Percentiles rank a stretch among this genome's conserved stretches.
Conservation (phyloP, 805 yeast genomes). For the Hagleromyces aurorensis region DNA sequence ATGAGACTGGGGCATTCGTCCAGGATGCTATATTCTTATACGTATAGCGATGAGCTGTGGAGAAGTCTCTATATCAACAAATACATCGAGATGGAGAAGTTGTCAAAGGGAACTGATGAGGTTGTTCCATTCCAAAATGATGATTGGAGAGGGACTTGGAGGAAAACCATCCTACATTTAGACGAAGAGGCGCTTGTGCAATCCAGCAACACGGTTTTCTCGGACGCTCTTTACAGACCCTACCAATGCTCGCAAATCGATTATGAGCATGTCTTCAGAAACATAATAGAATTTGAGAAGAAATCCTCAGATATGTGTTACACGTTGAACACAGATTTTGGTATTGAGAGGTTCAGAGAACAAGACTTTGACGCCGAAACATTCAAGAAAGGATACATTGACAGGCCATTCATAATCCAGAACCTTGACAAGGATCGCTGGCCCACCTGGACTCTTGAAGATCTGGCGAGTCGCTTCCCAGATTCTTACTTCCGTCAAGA, state of each 20-base stretch:
- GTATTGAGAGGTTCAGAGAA: slow-evolving; percentile 50
- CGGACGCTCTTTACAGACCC: slow-evolving; percentile 76
- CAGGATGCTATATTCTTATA: slow-evolving; percentile 59
- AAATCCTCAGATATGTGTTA: slow-evolving; percentile 17
- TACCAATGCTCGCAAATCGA: slow-evolving; percentile 71
- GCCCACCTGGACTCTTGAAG: slow-evolving; percentile 58
- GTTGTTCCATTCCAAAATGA: slow-evolving; percentile 25
- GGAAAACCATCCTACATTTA: slow-evolving; percentile 46
- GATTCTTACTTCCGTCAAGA: slow-evolving; percentile 70
- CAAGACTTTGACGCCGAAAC: slow-evolving; percentile 33
- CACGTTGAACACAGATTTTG: slow-evolving; percentile 19
- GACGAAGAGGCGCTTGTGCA: slow-evolving; percentile 39
- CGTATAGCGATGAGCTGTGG: slow-evolving; percentile 79
- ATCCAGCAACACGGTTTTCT: slow-evolving; percentile 47
- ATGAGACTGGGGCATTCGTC: slow-evolving; percentile 50
- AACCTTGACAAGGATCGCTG: slow-evolving; percentile 34
- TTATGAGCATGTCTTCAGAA: slow-evolving; percentile 42
- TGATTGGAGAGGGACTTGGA: slow-evolving; percentile 78
- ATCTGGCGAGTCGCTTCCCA: slow-evolving; percentile 47
- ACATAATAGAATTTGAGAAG: slow-evolving; percentile 42
- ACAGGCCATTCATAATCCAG: slow-evolving; percentile 58
- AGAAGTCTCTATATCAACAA: slow-evolving; percentile 43
- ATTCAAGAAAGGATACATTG: slow-evolving; percentile 41
- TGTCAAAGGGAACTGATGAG: slow-evolving; percentile 9
- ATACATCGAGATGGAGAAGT: slow-evolving; percentile 14